phyloP scores from a whole-genome alignment of 2,329 filamentous ascomycete genomes.

The Aspergillaceae sp. region DNA sequence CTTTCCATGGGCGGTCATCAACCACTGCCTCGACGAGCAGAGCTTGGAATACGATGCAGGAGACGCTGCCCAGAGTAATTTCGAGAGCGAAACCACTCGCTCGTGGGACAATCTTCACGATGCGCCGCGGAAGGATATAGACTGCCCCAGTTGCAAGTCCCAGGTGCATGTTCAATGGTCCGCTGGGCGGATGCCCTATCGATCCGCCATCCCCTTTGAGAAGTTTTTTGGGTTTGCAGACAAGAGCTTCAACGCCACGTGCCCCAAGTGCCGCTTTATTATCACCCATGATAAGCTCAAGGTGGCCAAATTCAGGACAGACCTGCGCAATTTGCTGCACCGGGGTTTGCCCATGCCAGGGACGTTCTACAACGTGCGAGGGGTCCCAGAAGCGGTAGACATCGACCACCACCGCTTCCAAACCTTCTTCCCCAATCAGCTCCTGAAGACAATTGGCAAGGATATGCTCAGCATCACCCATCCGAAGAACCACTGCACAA shows the following conservation, averaged over 20 bases:
- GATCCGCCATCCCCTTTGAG: conserved; percentile 17
- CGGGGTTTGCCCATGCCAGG: conserved; percentile 54
- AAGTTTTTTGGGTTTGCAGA: conserved; percentile 27
- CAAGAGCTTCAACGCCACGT: conserved; percentile 43
- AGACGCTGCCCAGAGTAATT: conserved; percentile 38
- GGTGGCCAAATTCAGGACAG: conserved; percentile 53
- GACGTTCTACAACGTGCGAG: conserved; percentile 52
- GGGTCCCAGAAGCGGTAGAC: conserved; percentile 36
- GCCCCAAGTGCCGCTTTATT: conserved; percentile 42
- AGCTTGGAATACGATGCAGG: conserved; percentile 50
- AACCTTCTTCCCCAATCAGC: conserved; percentile 50
- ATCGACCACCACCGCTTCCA: conserved; percentile 3
- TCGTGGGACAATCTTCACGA: conserved; percentile 55
- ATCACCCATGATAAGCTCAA: conserved; percentile 53
- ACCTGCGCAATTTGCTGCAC: conserved; percentile 44
- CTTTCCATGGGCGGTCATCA: conserved; percentile 58
- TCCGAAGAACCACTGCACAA: conserved; percentile 22
- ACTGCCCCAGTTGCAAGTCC: conserved; percentile 49
- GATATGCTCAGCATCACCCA: conserved; percentile 36
- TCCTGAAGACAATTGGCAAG: conserved; percentile 44
- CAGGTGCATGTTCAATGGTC: conserved; percentile 52
- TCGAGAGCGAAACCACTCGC: conserved; percentile 41
- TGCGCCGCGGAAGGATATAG: conserved; percentile 38
- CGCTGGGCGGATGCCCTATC: conserved; percentile 19
- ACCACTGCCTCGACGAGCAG: conserved; percentile 49